Evolutionary conservation across 2,329 filamentous ascomycete species (phyloP).

Genomic region (Plenodomus biglobosus): DNA sequence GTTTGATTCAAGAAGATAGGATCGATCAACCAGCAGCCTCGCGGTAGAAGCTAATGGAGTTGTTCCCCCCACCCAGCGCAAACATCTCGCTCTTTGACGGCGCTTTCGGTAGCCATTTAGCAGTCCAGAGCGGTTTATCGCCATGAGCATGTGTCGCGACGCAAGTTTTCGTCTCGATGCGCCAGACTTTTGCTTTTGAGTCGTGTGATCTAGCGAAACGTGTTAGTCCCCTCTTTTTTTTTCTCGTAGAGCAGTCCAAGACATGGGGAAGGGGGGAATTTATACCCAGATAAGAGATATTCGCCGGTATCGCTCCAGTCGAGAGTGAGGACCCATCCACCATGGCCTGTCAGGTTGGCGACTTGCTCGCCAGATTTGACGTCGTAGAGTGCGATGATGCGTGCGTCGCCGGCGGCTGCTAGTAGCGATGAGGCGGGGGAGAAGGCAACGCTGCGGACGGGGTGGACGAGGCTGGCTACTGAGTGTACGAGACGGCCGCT

Average conservation of each 20-base stretch:
- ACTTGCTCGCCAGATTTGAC: conserved; percentile 90
- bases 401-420: conserved; percentile 86
- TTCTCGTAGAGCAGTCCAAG: too few relatives aligned
- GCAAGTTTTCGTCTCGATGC: conserved; percentile 76
- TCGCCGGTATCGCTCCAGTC: conserved; percentile 95
- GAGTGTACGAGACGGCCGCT: conserved; percentile 83
- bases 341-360: conserved; percentile 76
- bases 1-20: too few relatives aligned
- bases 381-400: conserved; percentile 88
- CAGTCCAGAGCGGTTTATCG: conserved; percentile 50
- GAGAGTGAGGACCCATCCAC: conserved; percentile 84
- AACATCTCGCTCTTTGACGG: conserved; percentile 45
- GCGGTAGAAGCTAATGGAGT: conserved; percentile 43
- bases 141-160: conserved; percentile 94
- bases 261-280: too few relatives aligned
- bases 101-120: conserved; percentile 44
- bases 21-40: conserved; percentile 47
- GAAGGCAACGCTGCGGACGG: conserved; percentile 83
- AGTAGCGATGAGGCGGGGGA: conserved; percentile 82
- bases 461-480: conserved; percentile 80
- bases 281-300: conserved; percentile 82
- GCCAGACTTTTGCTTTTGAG: conserved; percentile 96
- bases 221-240: too few relatives aligned
- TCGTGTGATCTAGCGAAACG: conserved; percentile 66
- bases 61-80: conserved; percentile 42